Conservation (phyloP, 164 flowering plant genomes). For the Stephania cephalantha region DNA sequence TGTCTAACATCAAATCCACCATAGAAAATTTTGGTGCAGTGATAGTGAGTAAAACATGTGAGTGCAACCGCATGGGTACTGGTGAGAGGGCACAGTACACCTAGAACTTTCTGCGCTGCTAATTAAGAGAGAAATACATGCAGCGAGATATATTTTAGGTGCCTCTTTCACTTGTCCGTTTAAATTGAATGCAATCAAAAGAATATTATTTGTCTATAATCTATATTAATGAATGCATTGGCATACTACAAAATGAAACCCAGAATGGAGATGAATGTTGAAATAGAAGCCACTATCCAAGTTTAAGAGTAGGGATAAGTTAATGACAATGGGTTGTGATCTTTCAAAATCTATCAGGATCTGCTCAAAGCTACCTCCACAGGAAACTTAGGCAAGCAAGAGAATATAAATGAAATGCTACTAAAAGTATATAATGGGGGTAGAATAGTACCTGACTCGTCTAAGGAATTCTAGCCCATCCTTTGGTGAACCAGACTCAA, state of each 20-base stretch:
- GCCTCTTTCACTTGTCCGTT: background rate
- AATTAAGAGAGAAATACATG: too few relatives aligned
- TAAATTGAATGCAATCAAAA: too few relatives aligned
- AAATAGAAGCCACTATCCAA: background rate
- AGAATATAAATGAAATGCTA: background rate
- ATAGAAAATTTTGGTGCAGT: too few relatives aligned
- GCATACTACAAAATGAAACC: background rate
- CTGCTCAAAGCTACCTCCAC: background rate
- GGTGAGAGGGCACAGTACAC: too few relatives aligned
- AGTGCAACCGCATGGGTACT: too few relatives aligned
- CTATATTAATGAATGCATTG: background rate
- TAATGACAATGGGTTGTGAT: background rate
- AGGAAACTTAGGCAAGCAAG: background rate
- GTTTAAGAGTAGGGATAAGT: background rate
- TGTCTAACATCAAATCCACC: too few relatives aligned
- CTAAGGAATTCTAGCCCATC: conserved; percentile 93
- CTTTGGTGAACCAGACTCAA: conserved; percentile 89
- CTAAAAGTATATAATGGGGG: background rate
- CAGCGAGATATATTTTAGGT: too few relatives aligned
- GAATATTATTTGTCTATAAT: too few relatives aligned
- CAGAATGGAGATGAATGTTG: background rate
- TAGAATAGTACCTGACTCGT: conserved; percentile 73
- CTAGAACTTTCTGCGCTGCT: too few relatives aligned
- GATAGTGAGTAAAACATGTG: too few relatives aligned
- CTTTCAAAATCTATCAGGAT: background rate